Conservation (phyloP, 176 grass and related monocot species). For the Phyllostachys edulis region DNA sequence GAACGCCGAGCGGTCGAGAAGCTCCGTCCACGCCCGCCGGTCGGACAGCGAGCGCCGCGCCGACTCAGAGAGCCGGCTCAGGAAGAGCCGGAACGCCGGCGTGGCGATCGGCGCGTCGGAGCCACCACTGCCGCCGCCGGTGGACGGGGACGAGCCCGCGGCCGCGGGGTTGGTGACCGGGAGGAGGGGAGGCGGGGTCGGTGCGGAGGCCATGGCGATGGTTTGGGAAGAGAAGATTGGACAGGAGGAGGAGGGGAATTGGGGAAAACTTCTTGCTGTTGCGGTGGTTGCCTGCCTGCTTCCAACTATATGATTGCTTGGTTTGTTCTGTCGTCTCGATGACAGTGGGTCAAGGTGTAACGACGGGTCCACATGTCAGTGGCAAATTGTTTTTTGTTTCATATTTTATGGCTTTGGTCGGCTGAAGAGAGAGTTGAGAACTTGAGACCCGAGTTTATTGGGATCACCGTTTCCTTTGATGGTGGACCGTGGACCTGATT, state of each 20-base stretch:
- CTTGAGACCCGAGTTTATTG: background rate
- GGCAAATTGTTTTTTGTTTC: background rate
- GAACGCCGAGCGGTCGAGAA: constrained; percentile 86
- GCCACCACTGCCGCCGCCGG: background rate
- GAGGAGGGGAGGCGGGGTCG: constrained; percentile 57
- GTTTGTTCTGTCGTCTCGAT: background rate
- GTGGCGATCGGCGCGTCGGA: constrained; percentile 46
- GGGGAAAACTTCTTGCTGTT: background rate
- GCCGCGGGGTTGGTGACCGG: constrained; percentile 63
- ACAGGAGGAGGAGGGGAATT: background rate
- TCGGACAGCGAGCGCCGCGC: constrained; percentile 74
- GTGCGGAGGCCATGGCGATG: constrained; percentile 56
- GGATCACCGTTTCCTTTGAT: background rate
- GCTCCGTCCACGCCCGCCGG: constrained; percentile 84
- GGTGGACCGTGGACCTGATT: background rate
- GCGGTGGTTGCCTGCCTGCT: background rate
- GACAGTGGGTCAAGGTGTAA: background rate
- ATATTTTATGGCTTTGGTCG: background rate
- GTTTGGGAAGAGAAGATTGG: background rate
- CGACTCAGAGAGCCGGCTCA: constrained; percentile 80
- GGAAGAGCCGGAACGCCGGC: constrained; percentile 76
- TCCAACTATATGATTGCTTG: background rate
- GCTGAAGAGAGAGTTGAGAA: background rate
- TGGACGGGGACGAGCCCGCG: constrained; percentile 23
- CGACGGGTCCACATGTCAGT: background rate